Evolutionary conservation across 1,284 basidiomycete genomes (phyloP).

Genomic region (Ustilago trichophora): DNA sequence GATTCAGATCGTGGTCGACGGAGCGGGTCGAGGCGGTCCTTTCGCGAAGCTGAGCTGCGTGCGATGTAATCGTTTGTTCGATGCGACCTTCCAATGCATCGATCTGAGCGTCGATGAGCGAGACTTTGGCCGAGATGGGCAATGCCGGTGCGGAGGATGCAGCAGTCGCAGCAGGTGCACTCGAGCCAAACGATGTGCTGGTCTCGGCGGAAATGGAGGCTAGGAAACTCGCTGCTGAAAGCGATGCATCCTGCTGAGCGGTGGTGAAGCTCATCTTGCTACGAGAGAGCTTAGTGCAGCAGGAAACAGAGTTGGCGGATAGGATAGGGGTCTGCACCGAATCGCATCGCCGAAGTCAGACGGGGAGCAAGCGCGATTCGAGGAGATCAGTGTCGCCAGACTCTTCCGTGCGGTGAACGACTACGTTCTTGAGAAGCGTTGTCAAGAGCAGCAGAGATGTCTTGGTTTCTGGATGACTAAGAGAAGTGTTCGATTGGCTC

Average conservation of each 20-base stretch:
- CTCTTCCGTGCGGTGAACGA: too few relatives aligned
- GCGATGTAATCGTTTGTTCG: constrained; percentile 15
- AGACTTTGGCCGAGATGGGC: constrained; percentile 45
- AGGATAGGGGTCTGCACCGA: background rate
- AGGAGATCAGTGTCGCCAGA: background rate
- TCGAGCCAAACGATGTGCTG: constrained; percentile 19
- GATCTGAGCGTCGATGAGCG: constrained; percentile 50
- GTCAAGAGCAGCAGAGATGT: too few relatives aligned
- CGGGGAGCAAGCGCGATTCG: background rate
- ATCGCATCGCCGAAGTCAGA: constrained; percentile 9
- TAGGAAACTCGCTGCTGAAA: constrained; percentile 40
- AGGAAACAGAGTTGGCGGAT: background rate
- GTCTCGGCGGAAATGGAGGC: constrained; percentile 41
- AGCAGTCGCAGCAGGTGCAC: constrained; percentile 1
- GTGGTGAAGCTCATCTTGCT: constrained; percentile 19
- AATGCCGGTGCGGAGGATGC: constrained; percentile 24
- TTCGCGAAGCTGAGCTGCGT: constrained; percentile 29
- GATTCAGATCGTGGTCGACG: constrained; percentile 30
- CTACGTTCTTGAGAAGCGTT: too few relatives aligned
- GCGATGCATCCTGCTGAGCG: constrained; percentile 10
- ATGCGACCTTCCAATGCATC: constrained; percentile 30
- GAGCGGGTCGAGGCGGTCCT: constrained; percentile 19
- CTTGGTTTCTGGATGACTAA: too few relatives aligned
- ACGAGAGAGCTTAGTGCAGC: background rate
- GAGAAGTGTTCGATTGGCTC: background rate